Percentiles rank a stretch among this genome's conserved stretches.
Evolutionary conservation across 257 asterid species (phyloP).

Genomic region (Gynochthodes officinalis): DNA sequence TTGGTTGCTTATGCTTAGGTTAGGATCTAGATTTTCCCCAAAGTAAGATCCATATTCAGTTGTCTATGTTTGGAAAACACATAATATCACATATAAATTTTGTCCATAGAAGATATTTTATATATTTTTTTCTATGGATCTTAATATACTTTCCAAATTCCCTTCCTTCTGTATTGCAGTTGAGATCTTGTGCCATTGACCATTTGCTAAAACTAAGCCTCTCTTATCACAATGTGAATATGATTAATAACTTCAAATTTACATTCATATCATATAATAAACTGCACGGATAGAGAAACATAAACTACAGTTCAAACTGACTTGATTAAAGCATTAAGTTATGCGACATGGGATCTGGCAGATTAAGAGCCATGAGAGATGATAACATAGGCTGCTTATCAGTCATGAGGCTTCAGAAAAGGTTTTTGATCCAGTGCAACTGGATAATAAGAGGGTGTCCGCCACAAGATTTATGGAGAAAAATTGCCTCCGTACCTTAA

Average conservation of each 20-base stretch:
- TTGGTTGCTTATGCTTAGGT: not conserved
- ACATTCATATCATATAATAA: not conserved
- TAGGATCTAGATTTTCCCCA: not conserved
- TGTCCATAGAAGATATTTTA: not conserved
- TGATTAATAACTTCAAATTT: not conserved
- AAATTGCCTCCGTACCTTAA: not conserved
- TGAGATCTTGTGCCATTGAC: not conserved
- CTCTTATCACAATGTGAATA: not conserved
- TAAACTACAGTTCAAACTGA: not conserved
- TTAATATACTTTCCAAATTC: not conserved
- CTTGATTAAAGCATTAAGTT: not conserved
- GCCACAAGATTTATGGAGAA: slow-evolving; percentile 7
- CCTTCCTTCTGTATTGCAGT: not conserved
- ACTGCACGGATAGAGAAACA: not conserved
- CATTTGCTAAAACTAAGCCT: not conserved
- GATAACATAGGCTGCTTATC: not conserved
- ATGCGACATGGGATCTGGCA: not conserved
- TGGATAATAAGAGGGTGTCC: not conserved
- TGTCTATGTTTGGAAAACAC: not conserved
- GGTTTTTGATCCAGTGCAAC: not conserved
- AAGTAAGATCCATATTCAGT: not conserved
- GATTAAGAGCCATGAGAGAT: not conserved
- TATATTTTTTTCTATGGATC: not conserved
- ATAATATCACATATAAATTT: not conserved
- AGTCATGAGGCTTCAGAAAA: not conserved